Base-by-base conservation (phyloP, 2,329 filamentous ascomycete species). In the Ophiocordyceps sinensis region DNA sequence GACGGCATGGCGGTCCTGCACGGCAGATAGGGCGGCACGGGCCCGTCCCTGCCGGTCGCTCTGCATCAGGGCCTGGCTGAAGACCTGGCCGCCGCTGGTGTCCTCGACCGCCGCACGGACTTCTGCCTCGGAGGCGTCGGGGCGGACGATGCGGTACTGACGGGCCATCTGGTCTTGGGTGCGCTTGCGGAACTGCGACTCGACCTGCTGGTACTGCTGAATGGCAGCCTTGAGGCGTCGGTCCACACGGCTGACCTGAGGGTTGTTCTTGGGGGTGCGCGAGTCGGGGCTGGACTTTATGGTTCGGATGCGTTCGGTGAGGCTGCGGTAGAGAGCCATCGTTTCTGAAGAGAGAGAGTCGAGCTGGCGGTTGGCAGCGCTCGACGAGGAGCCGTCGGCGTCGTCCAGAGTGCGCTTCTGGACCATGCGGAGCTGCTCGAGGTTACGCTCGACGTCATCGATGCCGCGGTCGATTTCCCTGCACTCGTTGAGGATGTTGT, bases 71-170 rank as follows among this genome's bases (percentile, higher is more conserved):
- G 86, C 85, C 60, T 93, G 85, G 56, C 82, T 79, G 65, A 96
- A 96, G 50, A 94, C 80, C 61, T 93, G 85, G 41, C 79, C 77
- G 48, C 81, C 74, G 13, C 65, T 71, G 50, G 73, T 71, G 52
- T 85, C 78, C 53, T 89, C 77, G 1, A 88, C 82, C 14, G 85
- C 86, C 43, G 81, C 75, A 44, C 74, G 72, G 26, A 95, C 77
- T 60, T 96, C 87, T 36, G 72, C 68, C 41, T 91, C 84, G 26
- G 76, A 74, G 3, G 85, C 85, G 43, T 94, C 79, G 19, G 87
- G 85, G 48, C 79, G 75, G 42, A 91, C 88, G 57, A 96, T 95
- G 44, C 83, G 76, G 64, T 93, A 94, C 59, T 95, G 87, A 42
- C 91, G 77, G 49, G 79, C 82, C 65, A 93, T 84, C 62, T 93